A percentile compares a stretch with the other conserved stretches of the same genome.
These are phyloP conservation scores for Trypethelium eluteriae DNA, from an alignment of 495 filamentous ascomycete genomes.

Conservation along the genomic window DNA sequence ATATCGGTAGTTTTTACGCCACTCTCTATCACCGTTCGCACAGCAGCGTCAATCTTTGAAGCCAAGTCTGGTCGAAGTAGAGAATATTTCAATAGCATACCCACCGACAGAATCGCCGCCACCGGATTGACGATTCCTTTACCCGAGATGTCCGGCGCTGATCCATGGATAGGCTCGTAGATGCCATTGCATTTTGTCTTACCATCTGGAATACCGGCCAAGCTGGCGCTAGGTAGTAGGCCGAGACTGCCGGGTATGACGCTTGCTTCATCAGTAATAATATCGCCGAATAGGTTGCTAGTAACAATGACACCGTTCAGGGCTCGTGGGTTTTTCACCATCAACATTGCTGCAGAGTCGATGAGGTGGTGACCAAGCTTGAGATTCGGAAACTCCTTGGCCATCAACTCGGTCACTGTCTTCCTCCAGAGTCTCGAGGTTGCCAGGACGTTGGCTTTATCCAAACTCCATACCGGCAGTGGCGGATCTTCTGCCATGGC, in stretches of 20 bases:
- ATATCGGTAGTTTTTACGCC: slow-evolving; percentile 73
- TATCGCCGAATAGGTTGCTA: slow-evolving; percentile 94
- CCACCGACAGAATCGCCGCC: slow-evolving; percentile 77
- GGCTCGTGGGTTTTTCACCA: slow-evolving; percentile 88
- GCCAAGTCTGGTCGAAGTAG: slow-evolving; percentile 68
- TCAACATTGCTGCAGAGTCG: slow-evolving; percentile 91
- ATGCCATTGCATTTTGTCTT: slow-evolving; percentile 72
- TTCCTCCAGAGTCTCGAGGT: slow-evolving; percentile 86
- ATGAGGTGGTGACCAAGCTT: slow-evolving; percentile 85
- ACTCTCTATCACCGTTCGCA: slow-evolving; percentile 65
- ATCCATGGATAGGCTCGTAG: slow-evolving; percentile 95
- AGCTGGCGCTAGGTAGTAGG: slow-evolving; percentile 78
- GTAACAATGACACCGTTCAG: slow-evolving; percentile 91
- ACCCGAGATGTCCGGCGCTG: slow-evolving; percentile 71
- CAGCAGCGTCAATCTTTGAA: slow-evolving; percentile 67
- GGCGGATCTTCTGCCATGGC: slow-evolving; percentile 75
- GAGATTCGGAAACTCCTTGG: slow-evolving; percentile 81
- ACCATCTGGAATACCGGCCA: slow-evolving; percentile 79
- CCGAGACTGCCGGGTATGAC: slow-evolving; percentile 92
- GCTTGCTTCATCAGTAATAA: slow-evolving; percentile 92
- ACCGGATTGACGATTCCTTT: slow-evolving; percentile 78
- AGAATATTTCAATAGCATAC: slow-evolving; percentile 89
- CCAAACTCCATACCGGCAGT: slow-evolving; percentile 75
- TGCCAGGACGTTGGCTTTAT: slow-evolving; percentile 97
- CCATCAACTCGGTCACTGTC: slow-evolving; percentile 71